Evolutionary conservation across 345 rosid species (phyloP).

Genomic region (Euphorbia tirucalli): DNA sequence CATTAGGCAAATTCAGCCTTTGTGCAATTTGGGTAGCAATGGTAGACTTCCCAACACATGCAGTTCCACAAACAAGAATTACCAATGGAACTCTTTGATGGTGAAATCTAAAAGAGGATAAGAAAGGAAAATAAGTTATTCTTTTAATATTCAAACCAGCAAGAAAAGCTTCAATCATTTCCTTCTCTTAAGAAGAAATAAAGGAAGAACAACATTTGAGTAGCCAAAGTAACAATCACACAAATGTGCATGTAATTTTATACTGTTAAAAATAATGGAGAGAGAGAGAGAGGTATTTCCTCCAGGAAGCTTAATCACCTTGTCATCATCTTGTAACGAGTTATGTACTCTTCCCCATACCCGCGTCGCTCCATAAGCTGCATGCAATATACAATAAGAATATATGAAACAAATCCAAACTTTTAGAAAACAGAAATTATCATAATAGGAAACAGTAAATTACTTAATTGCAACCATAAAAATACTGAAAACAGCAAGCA

Average conservation of each 20-base stretch:
- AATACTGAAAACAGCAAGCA: not conserved
- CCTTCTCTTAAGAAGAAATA: not conserved
- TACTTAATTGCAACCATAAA: not conserved
- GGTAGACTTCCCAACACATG: constrained; percentile 97
- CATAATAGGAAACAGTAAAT: not conserved
- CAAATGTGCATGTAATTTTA: not conserved
- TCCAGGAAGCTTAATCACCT: constrained; percentile 41
- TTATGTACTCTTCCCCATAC: constrained; percentile 82
- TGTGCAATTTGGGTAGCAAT: constrained; percentile 98
- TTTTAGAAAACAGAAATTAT: not conserved
- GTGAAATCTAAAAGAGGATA: constrained; percentile 64
- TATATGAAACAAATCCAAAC: constrained; percentile 7
- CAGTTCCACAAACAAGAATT: constrained; percentile 98
- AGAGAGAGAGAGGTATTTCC: not conserved
- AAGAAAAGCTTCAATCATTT: not conserved
- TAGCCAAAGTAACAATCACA: not conserved
- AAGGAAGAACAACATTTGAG: not conserved
- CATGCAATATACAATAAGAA: constrained; percentile 24
- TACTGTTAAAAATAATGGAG: not conserved
- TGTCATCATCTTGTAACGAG: constrained; percentile 96
- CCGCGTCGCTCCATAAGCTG: constrained; percentile 96
- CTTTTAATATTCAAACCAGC: constrained; percentile 5
- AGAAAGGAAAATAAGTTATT: constrained; percentile 14
- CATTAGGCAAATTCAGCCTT: constrained; percentile 94
- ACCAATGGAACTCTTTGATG: constrained; percentile 86